Evolutionary conservation across 1,284 basidiomycete genomes (phyloP).

Genomic region (Lignosus rhinocerotis): DNA sequence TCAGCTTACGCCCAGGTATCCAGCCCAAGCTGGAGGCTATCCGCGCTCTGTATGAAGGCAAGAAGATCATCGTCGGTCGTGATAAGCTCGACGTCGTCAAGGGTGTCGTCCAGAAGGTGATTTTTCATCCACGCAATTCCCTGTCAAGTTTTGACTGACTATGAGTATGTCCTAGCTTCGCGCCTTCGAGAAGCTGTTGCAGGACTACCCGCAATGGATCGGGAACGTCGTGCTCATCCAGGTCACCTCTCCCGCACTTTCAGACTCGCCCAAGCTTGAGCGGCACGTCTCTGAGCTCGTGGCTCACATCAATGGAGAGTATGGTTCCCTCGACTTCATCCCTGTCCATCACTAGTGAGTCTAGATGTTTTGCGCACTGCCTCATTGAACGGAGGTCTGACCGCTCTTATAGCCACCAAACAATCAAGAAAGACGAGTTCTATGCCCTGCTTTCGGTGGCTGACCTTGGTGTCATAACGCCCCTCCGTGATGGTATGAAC

Average conservation of each 20-base stretch:
- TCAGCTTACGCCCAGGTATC: conserved; percentile 76
- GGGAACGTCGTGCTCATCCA: conserved; percentile 86
- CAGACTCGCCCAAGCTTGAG: conserved; percentile 93
- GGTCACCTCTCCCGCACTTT: conserved; percentile 94
- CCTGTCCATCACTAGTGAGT: conserved; percentile 98
- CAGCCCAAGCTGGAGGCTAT: conserved; percentile 88
- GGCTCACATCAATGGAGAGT: conserved; percentile 96
- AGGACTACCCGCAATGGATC: conserved; percentile 95
- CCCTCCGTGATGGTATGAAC: conserved; percentile 98
- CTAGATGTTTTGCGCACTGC: background rate
- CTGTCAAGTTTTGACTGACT: background rate
- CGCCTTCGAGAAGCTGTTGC: conserved; percentile 93
- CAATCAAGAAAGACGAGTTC: conserved; percentile 97
- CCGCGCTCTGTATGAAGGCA: conserved; percentile 86
- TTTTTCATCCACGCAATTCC: conserved; percentile 3
- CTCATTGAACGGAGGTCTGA: background rate
- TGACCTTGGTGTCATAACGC: conserved; percentile 95
- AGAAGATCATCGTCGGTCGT: conserved; percentile 98
- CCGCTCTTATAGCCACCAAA: conserved; percentile 74
- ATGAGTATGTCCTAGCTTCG: conserved; percentile 57
- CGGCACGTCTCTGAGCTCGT: conserved; percentile 94
- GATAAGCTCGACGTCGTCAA: conserved; percentile 99
- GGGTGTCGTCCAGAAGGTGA: conserved; percentile 93
- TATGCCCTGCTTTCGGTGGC: conserved; percentile 96
- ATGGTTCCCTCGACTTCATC: conserved; percentile 93